Conservation (phyloP, 768 basidiomycete genomes). For the Phylloporus scabripes region DNA sequence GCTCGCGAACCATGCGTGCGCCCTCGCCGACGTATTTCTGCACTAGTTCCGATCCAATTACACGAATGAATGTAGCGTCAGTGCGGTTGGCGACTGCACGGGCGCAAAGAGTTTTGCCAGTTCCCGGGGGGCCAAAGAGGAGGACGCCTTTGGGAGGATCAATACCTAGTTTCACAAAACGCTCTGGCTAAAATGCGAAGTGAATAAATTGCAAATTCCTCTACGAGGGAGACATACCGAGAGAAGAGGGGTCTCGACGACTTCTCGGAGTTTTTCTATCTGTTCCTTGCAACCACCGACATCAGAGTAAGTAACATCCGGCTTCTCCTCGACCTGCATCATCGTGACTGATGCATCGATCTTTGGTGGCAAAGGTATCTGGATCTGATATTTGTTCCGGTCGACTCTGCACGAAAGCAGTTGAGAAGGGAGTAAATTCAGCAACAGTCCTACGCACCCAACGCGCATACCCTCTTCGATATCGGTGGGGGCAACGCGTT, state of each 20-base stretch:
- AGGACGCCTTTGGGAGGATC: constrained; percentile 98
- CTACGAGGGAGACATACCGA: constrained; percentile 52
- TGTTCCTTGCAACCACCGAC: constrained; percentile 99
- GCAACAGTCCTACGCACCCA: constrained; percentile 55
- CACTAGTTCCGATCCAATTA: constrained; percentile 98
- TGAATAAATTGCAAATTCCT: constrained; percentile 11
- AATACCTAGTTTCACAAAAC: constrained; percentile 96
- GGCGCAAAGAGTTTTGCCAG: constrained; percentile 98
- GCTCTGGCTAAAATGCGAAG: constrained; percentile 73
- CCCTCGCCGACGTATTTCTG: constrained; percentile 99
- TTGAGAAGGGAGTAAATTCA: background rate
- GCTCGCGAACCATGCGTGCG: constrained; percentile 95
- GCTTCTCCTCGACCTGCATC: constrained; percentile 99
- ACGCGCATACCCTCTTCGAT: constrained; percentile 99
- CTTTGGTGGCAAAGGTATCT: constrained; percentile 97
- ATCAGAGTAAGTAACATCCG: constrained; percentile 96
- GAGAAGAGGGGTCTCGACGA: constrained; percentile 93
- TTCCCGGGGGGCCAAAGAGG: constrained; percentile 92
- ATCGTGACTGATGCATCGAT: constrained; percentile 99
- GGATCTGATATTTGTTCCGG: constrained; percentile 95
- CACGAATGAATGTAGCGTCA: constrained; percentile 98
- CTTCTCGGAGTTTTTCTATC: constrained; percentile 97
- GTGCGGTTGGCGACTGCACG: constrained; percentile 98
- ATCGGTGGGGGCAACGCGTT: constrained; percentile 94
- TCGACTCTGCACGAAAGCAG: constrained; percentile 60